Base-by-base conservation (phyloP, 441 rosid genomes). In the Aleurites moluccanus region DNA sequence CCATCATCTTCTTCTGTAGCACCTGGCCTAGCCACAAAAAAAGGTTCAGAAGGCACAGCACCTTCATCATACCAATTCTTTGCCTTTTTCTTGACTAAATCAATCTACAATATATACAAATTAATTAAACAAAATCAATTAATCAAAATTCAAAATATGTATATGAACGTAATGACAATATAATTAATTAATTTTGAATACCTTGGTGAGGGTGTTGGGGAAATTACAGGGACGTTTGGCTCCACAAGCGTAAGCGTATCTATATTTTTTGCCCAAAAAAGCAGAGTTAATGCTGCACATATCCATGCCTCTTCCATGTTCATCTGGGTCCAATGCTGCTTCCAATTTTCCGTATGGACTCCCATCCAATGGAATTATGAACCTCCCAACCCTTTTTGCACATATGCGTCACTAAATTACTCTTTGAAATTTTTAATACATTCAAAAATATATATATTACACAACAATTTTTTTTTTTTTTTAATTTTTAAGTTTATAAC, bases 131-230 rank as follows among this genome's bases (percentile, higher is more conserved):
- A n/a, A n/a, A 11, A 23, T 23, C 5, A 25, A 57, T 57, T 2
- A 57, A 25, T 27, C 56, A 23, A 69, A 18, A 18, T 21, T 21
- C 1, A 25, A 66, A 15, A 1, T n/a, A n/a, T n/a, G n/a, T n/a
- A n/a, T n/a, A n/a, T n/a, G n/a, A n/a, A n/a, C n/a, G n/a, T n/a
- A n/a, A n/a, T n/a, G 27, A 0, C 1, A 61, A 57, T 18, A 10
- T 2, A 16, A 57, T 8, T 4, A 20, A 18, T 14, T 13, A 63
- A 21, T 21, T 9, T 10, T 10, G 2, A 8, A 67, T 64, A 94
- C 98, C 96, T 95, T 95, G 45, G 99, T 87, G 80, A 95, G 90
- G 73, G 96, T 89, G 85, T 95, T 95, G 76, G 98, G 99, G 83
- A 95, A 95, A 72, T 95, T 88, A 57, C 99, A 91, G 47, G 99